Evolutionary conservation across 2,329 filamentous ascomycete species (phyloP), one percentile per base, ranked within the genome.

Genomic region (Xylariales sp.): DNA sequence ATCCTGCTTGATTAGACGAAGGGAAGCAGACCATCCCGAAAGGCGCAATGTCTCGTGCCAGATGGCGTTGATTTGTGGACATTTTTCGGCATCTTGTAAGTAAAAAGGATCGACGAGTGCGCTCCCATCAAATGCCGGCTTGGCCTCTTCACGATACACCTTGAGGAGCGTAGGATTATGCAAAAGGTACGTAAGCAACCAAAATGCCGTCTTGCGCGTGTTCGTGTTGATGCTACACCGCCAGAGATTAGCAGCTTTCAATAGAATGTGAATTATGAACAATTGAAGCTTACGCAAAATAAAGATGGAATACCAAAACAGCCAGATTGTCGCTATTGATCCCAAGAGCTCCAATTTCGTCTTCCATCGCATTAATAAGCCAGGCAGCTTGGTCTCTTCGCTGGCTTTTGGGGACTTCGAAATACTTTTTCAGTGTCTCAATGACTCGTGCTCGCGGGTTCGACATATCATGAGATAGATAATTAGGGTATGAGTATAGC

Each of bases 171-270:
- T 5, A 12, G 55, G 55, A 10, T 14, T 23, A 1, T 16, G 28
- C 10, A 58, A 7, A 7, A 58, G 16, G 9, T 62, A 30, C 2
- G 39, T 16, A 1, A 62, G 39, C 9, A 62, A 0, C 59, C 59
- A 62, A 8, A 46, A 62, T 1, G 49, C 23, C 1, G 49, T 28
- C 39, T 54, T 62, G 7, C 59, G 59, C 3, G 16, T 39, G 8
- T 62, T 62, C 9, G 59, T 62, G n/a, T 62, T 62, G 9, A 62
- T 62, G 5, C 59, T 62, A 4, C 3, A 8, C 16, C 5, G 28
- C 32, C 8, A 28, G 12, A 5, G 23, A 14, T 50, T 5, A 50
- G 46, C 9, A 36, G 34, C 6, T 36, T 36, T 6, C 34, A 36
- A 36, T 7, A 36, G 9, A 9, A 9, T 36, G 34, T 36, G 6